Base-by-base conservation (phyloP, 257 asterid genomes). In the Avicennia marina region DNA sequence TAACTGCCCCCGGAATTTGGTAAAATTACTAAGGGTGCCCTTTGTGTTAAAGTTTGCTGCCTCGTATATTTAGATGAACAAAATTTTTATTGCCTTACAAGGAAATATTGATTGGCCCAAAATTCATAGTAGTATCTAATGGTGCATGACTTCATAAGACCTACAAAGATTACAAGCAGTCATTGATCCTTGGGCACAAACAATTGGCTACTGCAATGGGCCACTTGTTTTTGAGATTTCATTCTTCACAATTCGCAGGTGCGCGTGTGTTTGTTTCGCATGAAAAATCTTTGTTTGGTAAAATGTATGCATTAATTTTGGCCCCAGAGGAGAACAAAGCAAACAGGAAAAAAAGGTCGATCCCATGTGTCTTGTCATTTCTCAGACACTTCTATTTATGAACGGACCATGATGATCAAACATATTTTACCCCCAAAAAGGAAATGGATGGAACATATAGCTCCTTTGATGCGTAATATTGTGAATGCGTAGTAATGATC, bases 281-380 rank as follows among this genome's bases (percentile, higher is more conserved):
- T 18, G 9, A n/a, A 1, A 57, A 57, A 56, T 57, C 47, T 48
- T 57, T 38, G 65, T 49, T 65, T 41, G 31, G 38, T 20, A 17
- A 17, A 62, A 62, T 6, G 11, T 22, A 21, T 34, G 6, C 29
- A 18, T 47, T 27, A 40, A 20, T 48, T 2, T 27, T 45, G 36
- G 27, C 11, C 63, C 34, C 60, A 25, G 33, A 2, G 21, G 7
- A 43, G 6, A 44, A 20, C 5, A 7, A 29, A 29, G 33, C 53
- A 41, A 42, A 24, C 26, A 12, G 31, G 21, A 27, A 20, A 54
- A 18, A 62, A 34, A 6, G 42, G 10, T 40, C 36, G 15, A 3
- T 25, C 41, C 17, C 63, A 40, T 56, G 15, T 56, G 64, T 64
- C 70, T 2, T 15, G 18, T 56, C 38, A 20, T 36, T 56, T 56